phyloP scores from a whole-genome alignment of 1,284 basidiomycete genomes.

The Schizophyllum amplum region DNA sequence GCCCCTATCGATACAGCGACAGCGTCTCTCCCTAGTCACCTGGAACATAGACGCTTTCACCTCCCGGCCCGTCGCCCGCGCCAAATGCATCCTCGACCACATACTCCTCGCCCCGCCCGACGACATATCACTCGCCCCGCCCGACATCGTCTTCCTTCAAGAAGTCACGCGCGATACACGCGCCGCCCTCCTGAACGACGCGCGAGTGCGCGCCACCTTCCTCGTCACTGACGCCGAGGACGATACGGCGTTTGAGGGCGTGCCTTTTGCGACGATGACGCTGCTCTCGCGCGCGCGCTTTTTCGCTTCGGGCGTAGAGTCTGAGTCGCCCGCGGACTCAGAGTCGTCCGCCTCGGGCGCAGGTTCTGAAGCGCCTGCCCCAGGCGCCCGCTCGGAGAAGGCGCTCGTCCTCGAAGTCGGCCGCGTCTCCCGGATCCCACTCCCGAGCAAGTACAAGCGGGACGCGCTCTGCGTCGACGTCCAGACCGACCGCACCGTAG shows the following conservation, averaged over 20 bases:
- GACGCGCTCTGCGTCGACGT: slow-evolving; percentile 28
- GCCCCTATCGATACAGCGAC: too few species aligned
- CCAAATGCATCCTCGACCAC: slow-evolving; percentile 24
- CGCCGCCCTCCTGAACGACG: slow-evolving; percentile 20
- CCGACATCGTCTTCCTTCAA: slow-evolving; percentile 31
- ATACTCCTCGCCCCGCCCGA: slow-evolving; percentile 24
- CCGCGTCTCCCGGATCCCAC: slow-evolving; percentile 21
- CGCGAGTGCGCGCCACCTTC: slow-evolving; percentile 22
- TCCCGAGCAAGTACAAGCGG: slow-evolving; percentile 29
- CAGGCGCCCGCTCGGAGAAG: slow-evolving; percentile 16
- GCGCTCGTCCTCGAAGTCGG: slow-evolving; percentile 23
- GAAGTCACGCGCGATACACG: slow-evolving; percentile 23
- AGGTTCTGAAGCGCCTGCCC: slow-evolving; percentile 16
- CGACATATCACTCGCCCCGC: too few species aligned
- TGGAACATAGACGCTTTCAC: slow-evolving; percentile 23
- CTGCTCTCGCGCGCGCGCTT: slow-evolving; percentile 28
- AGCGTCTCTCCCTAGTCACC: slow-evolving; percentile 14
- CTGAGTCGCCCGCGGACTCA: too few species aligned
- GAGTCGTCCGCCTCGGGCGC: slow-evolving; percentile 10
- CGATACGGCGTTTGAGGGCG: slow-evolving; percentile 21
- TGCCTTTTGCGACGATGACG: slow-evolving; percentile 32
- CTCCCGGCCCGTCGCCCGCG: slow-evolving; percentile 17
- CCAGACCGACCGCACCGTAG: too few species aligned
- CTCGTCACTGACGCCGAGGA: slow-evolving; percentile 30
- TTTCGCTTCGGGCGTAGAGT: too few species aligned